Base-by-base conservation (phyloP, 129 eudicot genomes). In the Arctium lappa region DNA sequence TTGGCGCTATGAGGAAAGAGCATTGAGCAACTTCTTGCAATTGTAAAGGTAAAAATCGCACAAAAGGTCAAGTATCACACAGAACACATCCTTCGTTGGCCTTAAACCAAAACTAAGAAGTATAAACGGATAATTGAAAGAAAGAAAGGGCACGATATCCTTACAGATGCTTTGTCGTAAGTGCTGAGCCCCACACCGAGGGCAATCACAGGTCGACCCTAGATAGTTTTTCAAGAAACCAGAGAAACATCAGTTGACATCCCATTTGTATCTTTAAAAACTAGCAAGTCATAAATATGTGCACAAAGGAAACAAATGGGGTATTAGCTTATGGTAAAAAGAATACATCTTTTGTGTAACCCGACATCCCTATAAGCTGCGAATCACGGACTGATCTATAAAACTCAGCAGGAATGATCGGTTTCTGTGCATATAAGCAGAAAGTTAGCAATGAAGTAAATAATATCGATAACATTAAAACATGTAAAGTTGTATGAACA, bases 151-250 rank as follows among this genome's bases (percentile, higher is more conserved):
- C 39, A 72, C 18, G n/a, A 75, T 83, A 39, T 79, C 75, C 99
- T 91, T 93, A 96, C 99, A 85, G 98, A 93, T 76, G 98, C 98
- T 90, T 96, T 90, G 89, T 96, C 99, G 71, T 82, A 96, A 46
- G 97, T 91, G 92, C 99, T 96, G 80, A 91, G 99, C 84, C 99
- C 99, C 44, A 90, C 98, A 2, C 99, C 99, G 80, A 93, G 66
- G 81, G 94, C 99, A 84, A 96, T 76, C 76, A 96, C 97, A 79
- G 99, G 99, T 78, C 90, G 90, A 77, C 99, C 99, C 99, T 96
- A 85, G 0, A 84, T 72, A 62, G 37, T 32, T 76, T 37, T 33
- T 32, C 5, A 71, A 65, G 69, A 79, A 72, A 71, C 44, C 39
- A 16, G 63, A 63, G 27, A 69, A 66, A 13, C 79, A 53, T 82